Conservation (phyloP, 192 early-diverging fungal species). For the Obelidium mucronatum region DNA sequence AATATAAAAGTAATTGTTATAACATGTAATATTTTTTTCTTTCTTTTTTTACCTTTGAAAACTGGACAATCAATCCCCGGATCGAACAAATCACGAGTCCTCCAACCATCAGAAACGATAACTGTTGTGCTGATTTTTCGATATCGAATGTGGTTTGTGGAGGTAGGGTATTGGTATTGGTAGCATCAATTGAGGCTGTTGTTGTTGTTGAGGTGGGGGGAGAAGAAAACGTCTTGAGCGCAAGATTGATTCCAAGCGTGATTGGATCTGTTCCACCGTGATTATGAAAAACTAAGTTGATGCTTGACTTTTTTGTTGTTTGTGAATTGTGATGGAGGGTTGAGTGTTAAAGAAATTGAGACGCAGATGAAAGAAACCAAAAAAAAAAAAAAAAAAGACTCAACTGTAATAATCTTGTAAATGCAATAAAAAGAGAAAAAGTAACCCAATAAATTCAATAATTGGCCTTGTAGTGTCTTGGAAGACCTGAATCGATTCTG, state of each 20-base stretch:
- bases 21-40: constrained; percentile 54
- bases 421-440: constrained; percentile 91
- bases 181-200: too few species aligned
- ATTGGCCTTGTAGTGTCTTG: constrained; percentile 79
- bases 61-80: constrained; percentile 84
- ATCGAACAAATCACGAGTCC: constrained; percentile 90
- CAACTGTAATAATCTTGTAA: constrained; percentile 83
- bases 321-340: neutral
- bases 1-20: constrained; percentile 49
- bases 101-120: constrained; percentile 92
- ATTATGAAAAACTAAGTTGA: constrained; percentile 81
- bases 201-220: constrained; percentile 45
- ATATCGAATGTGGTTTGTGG: constrained; percentile 70
- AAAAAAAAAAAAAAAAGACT: neutral
- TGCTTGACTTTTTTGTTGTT: constrained; percentile 59
- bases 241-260: constrained; percentile 77
- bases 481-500: constrained; percentile 64
- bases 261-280: constrained; percentile 83
- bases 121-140: constrained; percentile 87
- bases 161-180: too few species aligned
- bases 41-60: constrained; percentile 66
- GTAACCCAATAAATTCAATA: constrained; percentile 82
- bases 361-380: neutral
- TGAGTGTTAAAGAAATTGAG: neutral
- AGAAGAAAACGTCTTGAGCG: constrained; percentile 63